Percentiles rank a stretch among this genome's conserved stretches.
phyloP scores from a whole-genome alignment of 805 yeast genomes.

The Wickerhamiella sergipiensis region DNA sequence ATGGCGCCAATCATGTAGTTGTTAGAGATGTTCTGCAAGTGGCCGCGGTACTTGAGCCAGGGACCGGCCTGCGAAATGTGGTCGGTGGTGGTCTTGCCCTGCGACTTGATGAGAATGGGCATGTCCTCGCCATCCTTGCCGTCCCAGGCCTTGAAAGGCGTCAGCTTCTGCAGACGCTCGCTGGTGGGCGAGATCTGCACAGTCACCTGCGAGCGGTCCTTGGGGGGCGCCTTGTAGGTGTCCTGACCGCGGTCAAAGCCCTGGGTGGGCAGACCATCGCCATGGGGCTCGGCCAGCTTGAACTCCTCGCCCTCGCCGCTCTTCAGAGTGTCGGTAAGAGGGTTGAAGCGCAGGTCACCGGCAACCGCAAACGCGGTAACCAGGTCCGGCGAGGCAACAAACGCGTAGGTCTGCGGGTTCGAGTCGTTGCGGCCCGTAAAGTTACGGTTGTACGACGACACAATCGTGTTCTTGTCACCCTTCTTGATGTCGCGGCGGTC shows the following conservation, averaged over 20 bases:
- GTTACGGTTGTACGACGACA: slow-evolving; percentile 95
- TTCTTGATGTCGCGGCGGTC: slow-evolving; percentile 86
- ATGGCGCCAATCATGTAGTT: slow-evolving; percentile 99
- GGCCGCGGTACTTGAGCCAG: slow-evolving; percentile 99
- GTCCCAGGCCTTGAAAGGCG: slow-evolving; percentile 92
- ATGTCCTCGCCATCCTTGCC: slow-evolving; percentile 81
- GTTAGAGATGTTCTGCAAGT: slow-evolving; percentile 94
- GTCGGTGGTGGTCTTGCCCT: slow-evolving; percentile 98
- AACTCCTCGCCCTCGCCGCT: slow-evolving; percentile 85
- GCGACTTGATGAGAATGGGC: slow-evolving; percentile 92
- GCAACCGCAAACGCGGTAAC: slow-evolving; percentile 91
- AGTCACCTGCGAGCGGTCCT: slow-evolving; percentile 57
- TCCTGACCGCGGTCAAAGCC: slow-evolving; percentile 91
- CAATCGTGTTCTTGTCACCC: slow-evolving; percentile 93
- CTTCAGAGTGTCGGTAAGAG: slow-evolving; percentile 76
- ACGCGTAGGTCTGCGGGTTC: slow-evolving; percentile 94
- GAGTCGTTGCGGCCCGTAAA: slow-evolving; percentile 97
- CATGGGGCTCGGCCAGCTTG: slow-evolving; percentile 74
- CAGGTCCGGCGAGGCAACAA: slow-evolving; percentile 93
- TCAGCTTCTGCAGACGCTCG: slow-evolving; percentile 89
- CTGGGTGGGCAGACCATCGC: slow-evolving; percentile 75
- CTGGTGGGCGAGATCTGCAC: slow-evolving; percentile 79
- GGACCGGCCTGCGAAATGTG: slow-evolving; percentile 99
- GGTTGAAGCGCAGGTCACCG: slow-evolving; percentile 94
- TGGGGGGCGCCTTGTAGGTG: slow-evolving; percentile 96